Percentiles rank a stretch among this genome's conserved stretches.
Evolutionary conservation across 495 filamentous ascomycete genomes (phyloP).

Genomic region (Penicillium salamii): DNA sequence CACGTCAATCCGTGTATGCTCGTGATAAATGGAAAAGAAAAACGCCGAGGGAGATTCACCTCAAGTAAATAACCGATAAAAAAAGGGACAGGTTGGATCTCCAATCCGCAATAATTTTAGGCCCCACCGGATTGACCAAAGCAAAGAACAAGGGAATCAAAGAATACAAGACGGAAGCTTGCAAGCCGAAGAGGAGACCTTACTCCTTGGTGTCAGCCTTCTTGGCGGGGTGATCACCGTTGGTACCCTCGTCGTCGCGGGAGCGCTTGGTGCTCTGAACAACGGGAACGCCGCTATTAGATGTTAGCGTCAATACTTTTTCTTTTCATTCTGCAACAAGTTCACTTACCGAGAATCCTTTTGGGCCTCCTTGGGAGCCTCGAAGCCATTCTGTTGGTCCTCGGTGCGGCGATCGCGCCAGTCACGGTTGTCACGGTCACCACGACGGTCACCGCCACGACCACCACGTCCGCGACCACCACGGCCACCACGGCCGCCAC

Average conservation of each 20-base stretch:
- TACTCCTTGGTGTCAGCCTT: conserved; percentile 51
- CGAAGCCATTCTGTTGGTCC: conserved; percentile 63
- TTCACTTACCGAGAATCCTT: conserved; percentile 46
- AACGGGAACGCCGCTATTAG: conserved; percentile 44
- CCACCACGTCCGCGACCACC: conserved; percentile 32
- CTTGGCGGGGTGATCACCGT: conserved; percentile 42
- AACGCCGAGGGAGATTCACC: conserved; percentile 22
- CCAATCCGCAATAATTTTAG: conserved; percentile 27
- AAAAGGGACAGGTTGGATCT: conserved; percentile 9
- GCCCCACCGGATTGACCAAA: conserved; percentile 15
- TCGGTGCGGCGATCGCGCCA: conserved; percentile 67
- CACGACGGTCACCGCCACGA: conserved; percentile 27
- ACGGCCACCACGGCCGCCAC: conserved; percentile 27
- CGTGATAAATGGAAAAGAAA: conserved; percentile 14
- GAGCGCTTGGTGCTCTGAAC: conserved; percentile 51
- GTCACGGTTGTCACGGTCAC: conserved; percentile 53
- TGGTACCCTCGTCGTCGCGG: conserved; percentile 39
- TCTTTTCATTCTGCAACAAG: neutral
- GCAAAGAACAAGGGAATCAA: conserved; percentile 16
- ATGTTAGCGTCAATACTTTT: neutral
- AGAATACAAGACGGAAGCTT: conserved; percentile 7
- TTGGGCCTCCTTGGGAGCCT: conserved; percentile 31
- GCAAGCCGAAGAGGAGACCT: neutral
- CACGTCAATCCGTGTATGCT: conserved; percentile 10
- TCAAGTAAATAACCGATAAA: conserved; percentile 12